Evolutionary conservation across 2,329 filamentous ascomycete species (phyloP), one percentile per base, ranked within the genome.

Genomic region (Botrytis squamosa): DNA sequence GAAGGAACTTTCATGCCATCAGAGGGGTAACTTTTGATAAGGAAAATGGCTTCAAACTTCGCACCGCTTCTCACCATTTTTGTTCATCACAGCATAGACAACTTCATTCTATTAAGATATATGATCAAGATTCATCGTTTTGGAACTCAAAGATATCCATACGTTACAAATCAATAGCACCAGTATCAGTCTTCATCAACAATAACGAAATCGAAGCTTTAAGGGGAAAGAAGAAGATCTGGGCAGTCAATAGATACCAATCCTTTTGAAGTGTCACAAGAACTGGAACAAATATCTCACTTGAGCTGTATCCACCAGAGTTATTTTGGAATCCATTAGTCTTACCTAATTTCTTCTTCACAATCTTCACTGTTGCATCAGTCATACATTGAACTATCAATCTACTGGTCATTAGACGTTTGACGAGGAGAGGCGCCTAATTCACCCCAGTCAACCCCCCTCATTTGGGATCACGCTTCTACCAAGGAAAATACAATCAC

Each of bases 71-170:
- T 71, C 75, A 76, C 74, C 75, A 73, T 70, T 70, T 60, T 70
- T 55, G 25, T 75, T 75, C 77, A 74, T 78, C 77, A 78, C 77
- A 75, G 79, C 78, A 78, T 76, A 75, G 74, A 74, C 63, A 72
- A 75, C 67, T 40, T 70, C 60, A 46, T 75, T 73, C 74, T 73
- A 25, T 75, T 74, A 72, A 74, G 68, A 71, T 78, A 76, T 77
- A 75, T 76, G 76, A 74, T 76, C 72, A 71, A 49, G 22, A 55
- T 33, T 38, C 44, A 49, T 66, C 3, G n/a, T 66, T 49, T n/a
- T 66, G 46, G 29, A 33, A 36, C 18, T 49, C 10, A 8, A 10
- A 22, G 22, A 52, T 52, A 52, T 67, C 44, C 22, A 38, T 52
- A 52, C 33, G 14, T n/a, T 40, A 7, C 49, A 38, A 52, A 38